Percentiles rank a stretch among this genome's conserved stretches.
Evolutionary conservation across 306 rosid species (phyloP).

Genomic region (Glycine soja): DNA sequence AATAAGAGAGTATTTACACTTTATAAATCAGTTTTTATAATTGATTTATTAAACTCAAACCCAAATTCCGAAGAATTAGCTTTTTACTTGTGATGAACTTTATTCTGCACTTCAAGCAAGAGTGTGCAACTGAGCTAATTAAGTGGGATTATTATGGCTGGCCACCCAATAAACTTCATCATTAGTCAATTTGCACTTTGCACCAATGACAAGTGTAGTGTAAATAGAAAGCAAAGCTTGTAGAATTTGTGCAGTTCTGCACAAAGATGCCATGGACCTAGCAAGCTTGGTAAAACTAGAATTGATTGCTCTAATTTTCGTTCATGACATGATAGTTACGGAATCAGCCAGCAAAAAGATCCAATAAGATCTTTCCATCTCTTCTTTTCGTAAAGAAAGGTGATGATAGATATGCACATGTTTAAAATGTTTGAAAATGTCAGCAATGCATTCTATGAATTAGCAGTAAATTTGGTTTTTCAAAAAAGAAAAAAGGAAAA

Average conservation of each 20-base stretch:
- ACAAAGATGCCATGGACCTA: background rate
- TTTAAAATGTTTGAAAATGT: background rate
- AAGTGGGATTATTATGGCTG: conserved; percentile 19
- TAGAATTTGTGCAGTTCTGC: background rate
- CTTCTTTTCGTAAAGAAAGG: too few relatives aligned
- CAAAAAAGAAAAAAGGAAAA: too few relatives aligned
- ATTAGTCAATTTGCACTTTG: background rate
- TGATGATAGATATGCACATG: too few relatives aligned
- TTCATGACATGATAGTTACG: background rate
- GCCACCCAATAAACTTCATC: conserved; percentile 12
- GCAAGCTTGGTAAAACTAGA: background rate
- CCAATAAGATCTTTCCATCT: background rate
- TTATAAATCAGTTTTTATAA: too few relatives aligned
- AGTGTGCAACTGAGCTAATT: background rate
- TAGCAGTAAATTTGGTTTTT: too few relatives aligned
- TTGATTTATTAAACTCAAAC: too few relatives aligned
- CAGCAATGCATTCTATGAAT: too few relatives aligned
- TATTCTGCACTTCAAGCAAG: background rate
- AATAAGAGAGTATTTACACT: too few relatives aligned
- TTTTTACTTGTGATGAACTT: background rate
- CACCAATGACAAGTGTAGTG: background rate
- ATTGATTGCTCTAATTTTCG: background rate
- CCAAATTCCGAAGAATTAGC: too few relatives aligned
- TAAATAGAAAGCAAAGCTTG: conserved; percentile 27
- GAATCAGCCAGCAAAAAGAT: background rate